Evolutionary conservation across 768 basidiomycete genomes (phyloP).

Genomic region (Calocera cornea): DNA sequence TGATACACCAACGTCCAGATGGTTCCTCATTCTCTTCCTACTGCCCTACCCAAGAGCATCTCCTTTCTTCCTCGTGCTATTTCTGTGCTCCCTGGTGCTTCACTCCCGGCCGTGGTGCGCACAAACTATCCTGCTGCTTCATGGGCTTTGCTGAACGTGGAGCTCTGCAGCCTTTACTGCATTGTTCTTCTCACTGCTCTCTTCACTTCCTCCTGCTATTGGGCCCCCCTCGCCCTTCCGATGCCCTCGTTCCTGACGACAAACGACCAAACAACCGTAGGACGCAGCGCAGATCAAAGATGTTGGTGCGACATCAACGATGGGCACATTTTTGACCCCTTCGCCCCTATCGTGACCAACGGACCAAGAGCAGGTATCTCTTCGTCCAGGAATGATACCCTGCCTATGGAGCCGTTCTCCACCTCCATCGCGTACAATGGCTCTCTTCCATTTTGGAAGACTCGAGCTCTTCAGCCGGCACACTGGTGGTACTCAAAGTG

Average conservation of each 20-base stretch:
- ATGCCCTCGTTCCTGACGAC: constrained; percentile 22
- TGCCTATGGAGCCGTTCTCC: no score
- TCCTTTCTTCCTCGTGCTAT: constrained; percentile 65
- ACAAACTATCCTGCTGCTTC: constrained; percentile 11
- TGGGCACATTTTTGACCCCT: constrained; percentile 57
- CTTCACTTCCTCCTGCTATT: constrained; percentile 78
- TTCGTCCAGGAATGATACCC: no score
- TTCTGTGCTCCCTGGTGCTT: constrained; percentile 59
- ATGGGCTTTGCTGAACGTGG: neutral
- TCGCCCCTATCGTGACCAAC: constrained; percentile 14
- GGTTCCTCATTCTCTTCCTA: constrained; percentile 15
- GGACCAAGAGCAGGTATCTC: neutral
- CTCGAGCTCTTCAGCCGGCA: neutral
- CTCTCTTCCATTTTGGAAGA: neutral
- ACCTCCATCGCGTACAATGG: no score
- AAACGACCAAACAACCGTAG: constrained; percentile 5
- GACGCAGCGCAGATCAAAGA: constrained; percentile 27
- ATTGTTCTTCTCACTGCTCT: constrained; percentile 69
- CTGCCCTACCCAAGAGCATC: constrained; percentile 51
- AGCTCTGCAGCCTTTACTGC: constrained; percentile 58
- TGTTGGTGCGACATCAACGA: constrained; percentile 76
- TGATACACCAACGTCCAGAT: neutral
- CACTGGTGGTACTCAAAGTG: neutral
- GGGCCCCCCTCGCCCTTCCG: constrained; percentile 54
- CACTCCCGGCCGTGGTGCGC: constrained; percentile 78